phyloP scores from a whole-genome alignment of 805 yeast species.

The Cyberlindnera meyerae region DNA sequence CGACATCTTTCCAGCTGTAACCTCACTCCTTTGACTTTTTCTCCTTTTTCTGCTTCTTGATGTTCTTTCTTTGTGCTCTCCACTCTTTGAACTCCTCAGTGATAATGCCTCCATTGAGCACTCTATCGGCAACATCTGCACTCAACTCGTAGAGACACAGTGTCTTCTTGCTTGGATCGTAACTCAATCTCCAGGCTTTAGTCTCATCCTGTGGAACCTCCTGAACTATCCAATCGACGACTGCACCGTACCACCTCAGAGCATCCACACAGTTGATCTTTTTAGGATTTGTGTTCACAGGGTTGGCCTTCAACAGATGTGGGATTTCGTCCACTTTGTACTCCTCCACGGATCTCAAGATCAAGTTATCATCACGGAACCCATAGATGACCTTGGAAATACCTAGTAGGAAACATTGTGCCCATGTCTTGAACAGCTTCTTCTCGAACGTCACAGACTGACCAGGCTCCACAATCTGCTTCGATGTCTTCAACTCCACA shows the following conservation, averaged over 20 bases:
- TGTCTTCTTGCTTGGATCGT: conserved; percentile 48
- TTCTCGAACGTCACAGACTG: conserved; percentile 66
- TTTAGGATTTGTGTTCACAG: conserved; percentile 34
- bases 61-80: conserved; percentile 32
- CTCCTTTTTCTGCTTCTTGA: conserved; percentile 6
- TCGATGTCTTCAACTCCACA: conserved; percentile 76
- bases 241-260: conserved; percentile 81
- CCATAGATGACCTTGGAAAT: conserved; percentile 80
- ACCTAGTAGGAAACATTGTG: conserved; percentile 87
- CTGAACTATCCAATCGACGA: conserved; percentile 69
- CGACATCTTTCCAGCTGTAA: not conserved
- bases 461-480: conserved; percentile 47
- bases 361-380: conserved; percentile 68
- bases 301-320: conserved; percentile 49
- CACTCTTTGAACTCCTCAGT: conserved; percentile 48
- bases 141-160: conserved; percentile 47
- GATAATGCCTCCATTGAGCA: conserved; percentile 40
- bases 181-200: conserved; percentile 50
- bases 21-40: conserved; percentile 4
- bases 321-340: conserved; percentile 79
- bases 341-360: conserved; percentile 67
- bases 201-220: conserved; percentile 50
- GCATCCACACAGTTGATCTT: conserved; percentile 72
- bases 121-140: conserved; percentile 31
- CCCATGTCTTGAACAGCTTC: conserved; percentile 82